Base-by-base conservation (phyloP, 768 basidiomycete genomes). In the Dendrothele bispora region DNA sequence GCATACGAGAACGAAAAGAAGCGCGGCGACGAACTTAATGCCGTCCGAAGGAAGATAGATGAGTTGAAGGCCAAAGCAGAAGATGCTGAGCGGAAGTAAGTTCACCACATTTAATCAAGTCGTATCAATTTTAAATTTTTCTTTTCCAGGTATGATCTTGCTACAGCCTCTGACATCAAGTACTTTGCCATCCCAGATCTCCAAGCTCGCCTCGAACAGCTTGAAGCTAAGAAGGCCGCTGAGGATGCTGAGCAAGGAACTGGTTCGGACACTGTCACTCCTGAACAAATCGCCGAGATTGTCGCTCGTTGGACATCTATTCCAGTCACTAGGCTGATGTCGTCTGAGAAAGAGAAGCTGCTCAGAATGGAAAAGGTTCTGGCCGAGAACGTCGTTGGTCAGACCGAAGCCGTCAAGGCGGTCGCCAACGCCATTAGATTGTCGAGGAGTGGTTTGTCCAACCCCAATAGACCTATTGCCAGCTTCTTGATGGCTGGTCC, bases 111-210 rank as follows among this genome's bases (percentile, higher is more conserved):
- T 47, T 24, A 34, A 29, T 17, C 40, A 12, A 17, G 27, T 22
- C 25, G 30, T 37, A 25, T 32, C 46, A 18, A 18, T 44, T 42
- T 24, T 30, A 39, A 18, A 27, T 25, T 52, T 55, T 21, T 15
- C 39, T 39, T 45, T 32, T 48, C 18, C 21, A 83, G 84, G 67
- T 79, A 77, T 57, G 89, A 90, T 55, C 74, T 91, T 40, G 77
- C 77, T 15, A 84, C 84, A 5, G 91, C 88, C 15, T 91, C 90
- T 35, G 95, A 98, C 63, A 74, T 98, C 49, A 83, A 87, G 39
- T 97, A 91, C 67, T 93, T 90, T 60, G 92, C 94, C 5, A 78
- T 98, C 30, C 95, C 97, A 15, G 93, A 97, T 55, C 74, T 94
- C 15, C 84, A 91, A 58, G 62, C 70, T 55, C 83, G 82, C 8